Percentiles rank a stretch among this genome's conserved stretches.
Conservation (phyloP, 768 basidiomycete species). For the Russula abietina region DNA sequence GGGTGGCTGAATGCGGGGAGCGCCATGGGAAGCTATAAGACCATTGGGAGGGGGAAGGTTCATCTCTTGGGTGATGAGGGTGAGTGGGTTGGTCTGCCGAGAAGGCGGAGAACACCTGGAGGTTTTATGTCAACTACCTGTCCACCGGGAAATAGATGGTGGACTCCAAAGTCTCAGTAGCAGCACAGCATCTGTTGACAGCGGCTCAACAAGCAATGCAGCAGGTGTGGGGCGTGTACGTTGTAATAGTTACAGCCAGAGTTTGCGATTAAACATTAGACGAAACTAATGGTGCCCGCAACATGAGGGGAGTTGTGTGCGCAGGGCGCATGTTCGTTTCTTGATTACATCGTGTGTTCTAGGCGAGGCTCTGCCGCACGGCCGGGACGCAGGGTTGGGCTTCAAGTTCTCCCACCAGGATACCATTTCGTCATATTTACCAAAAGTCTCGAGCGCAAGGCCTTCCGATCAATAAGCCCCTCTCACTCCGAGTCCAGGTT, state of each 20-base stretch:
- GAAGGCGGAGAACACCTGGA: not conserved
- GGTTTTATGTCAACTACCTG: not conserved
- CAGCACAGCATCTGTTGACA: not conserved
- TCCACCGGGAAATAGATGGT: no score
- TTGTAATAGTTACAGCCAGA: not conserved
- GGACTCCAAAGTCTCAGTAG: not conserved
- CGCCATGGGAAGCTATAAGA: not conserved
- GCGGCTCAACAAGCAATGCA: not conserved
- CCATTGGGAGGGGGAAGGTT: not conserved
- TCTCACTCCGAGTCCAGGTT: not conserved
- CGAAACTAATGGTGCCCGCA: not conserved
- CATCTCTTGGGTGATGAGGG: conserved; percentile 1
- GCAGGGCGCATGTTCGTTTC: not conserved
- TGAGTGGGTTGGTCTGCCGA: not conserved
- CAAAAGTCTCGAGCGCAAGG: not conserved
- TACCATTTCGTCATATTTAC: not conserved
- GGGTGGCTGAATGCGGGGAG: not conserved
- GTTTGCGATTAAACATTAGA: not conserved
- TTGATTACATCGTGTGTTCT: not conserved
- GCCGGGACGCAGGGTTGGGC: not conserved
- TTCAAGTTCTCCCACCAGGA: no score
- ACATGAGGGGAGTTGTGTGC: not conserved
- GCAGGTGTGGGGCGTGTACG: not conserved
- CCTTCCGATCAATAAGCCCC: not conserved
- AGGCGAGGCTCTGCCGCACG: not conserved